These are phyloP conservation scores for Tolypocladium inflatum DNA, from an alignment of 2,329 filamentous ascomycete genomes.

Conservation along the genomic window DNA sequence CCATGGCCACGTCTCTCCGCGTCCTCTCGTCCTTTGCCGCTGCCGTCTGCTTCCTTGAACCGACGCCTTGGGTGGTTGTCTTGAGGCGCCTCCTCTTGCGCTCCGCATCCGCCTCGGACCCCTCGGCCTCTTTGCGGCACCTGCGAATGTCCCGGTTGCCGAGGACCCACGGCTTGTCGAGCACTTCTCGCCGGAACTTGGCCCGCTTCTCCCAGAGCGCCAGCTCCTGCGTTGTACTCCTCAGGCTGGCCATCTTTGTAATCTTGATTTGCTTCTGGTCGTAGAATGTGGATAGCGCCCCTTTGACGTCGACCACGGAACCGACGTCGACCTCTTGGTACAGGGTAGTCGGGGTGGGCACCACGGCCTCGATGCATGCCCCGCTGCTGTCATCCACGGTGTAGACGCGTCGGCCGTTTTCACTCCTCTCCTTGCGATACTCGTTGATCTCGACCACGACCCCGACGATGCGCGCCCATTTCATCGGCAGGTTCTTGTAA, in stretches of 20 bases:
- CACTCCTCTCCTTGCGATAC: conserved; percentile 14
- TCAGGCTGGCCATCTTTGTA: conserved; percentile 36
- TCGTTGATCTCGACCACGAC: conserved; percentile 56
- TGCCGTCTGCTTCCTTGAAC: not conserved
- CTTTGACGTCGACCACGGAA: conserved; percentile 47
- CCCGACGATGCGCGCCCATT: conserved; percentile 64
- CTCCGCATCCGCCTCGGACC: conserved; percentile 15
- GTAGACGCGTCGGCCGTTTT: conserved; percentile 33
- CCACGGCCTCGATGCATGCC: conserved; percentile 39
- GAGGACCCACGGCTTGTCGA: conserved; percentile 47
- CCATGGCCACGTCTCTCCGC: conserved; percentile 4
- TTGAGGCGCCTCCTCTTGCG: conserved; percentile 15
- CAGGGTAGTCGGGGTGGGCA: conserved; percentile 6
- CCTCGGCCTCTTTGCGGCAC: conserved; percentile 38
- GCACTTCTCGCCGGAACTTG: conserved; percentile 38
- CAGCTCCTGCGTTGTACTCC: conserved; percentile 47
- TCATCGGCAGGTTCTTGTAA: conserved; percentile 64
- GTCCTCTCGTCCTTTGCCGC: not conserved
- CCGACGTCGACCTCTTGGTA: conserved; percentile 37
- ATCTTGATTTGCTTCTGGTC: conserved; percentile 42
- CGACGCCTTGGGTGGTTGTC: conserved; percentile 4
- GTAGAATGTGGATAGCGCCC: conserved; percentile 37
- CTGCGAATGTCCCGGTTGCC: conserved; percentile 35
- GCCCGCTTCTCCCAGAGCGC: conserved; percentile 47
- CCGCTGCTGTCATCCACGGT: conserved; percentile 60